These are phyloP conservation scores for Cladophialophora carrionii DNA, from an alignment of 2,329 filamentous ascomycete genomes.

Conservation along the genomic window DNA sequence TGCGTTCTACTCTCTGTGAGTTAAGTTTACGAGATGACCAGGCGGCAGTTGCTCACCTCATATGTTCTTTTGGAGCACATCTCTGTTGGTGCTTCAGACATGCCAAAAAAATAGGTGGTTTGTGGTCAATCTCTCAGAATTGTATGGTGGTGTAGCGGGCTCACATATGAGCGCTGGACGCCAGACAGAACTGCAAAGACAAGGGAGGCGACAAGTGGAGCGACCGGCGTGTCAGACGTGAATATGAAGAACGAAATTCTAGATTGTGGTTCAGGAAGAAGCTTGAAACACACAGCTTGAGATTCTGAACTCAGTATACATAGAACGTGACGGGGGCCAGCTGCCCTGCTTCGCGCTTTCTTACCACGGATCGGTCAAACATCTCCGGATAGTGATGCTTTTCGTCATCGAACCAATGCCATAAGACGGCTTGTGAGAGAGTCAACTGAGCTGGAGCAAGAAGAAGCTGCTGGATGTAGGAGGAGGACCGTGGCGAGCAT, in stretches of 20 bases:
- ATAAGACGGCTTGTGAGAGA: no score
- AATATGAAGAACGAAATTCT: background rate
- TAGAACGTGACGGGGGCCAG: background rate
- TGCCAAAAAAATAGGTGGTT: background rate
- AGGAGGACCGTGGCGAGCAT: no score
- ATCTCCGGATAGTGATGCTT: no score
- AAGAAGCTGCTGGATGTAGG: no score
- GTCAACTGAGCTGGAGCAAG: no score
- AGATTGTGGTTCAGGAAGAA: background rate
- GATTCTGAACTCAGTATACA: background rate
- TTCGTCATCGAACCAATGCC: no score
- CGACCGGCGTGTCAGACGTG: background rate
- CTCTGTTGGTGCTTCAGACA: background rate
- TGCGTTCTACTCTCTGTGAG: background rate
- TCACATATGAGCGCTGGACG: background rate
- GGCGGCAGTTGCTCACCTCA: background rate
- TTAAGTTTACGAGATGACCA: background rate
- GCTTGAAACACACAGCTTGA: background rate
- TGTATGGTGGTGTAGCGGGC: background rate
- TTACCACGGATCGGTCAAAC: background rate
- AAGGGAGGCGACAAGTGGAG: background rate
- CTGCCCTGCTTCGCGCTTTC: background rate
- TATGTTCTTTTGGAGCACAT: conserved; percentile 1
- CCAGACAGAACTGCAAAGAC: background rate
- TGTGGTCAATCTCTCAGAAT: background rate